Conservation (phyloP, 169 alveolate genomes). For the Eimeria praecox region DNA sequence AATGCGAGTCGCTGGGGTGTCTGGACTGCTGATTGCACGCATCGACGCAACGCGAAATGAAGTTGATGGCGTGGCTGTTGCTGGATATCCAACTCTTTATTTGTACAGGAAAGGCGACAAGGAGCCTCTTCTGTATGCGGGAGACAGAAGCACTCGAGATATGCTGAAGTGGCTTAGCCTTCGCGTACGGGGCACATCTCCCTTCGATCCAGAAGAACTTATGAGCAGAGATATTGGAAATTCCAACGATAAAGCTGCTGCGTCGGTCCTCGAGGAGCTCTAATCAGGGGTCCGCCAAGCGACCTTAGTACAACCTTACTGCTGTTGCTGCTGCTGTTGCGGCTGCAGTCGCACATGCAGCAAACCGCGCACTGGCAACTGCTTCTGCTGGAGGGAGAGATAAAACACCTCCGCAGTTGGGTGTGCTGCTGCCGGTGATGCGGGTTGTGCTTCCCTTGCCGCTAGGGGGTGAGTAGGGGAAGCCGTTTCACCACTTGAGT, state of each 20-base stretch:
- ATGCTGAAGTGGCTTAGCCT: slow-evolving; percentile 77
- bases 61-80: slow-evolving; percentile 58
- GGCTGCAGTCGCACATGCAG: not conserved
- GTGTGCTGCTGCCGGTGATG: slow-evolving; percentile 25
- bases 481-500: not conserved
- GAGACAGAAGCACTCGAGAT: slow-evolving; percentile 74
- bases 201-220: slow-evolving; percentile 31
- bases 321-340: slow-evolving; percentile 35
- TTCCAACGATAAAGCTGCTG: not conserved
- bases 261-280: slow-evolving; percentile 55
- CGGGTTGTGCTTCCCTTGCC: not conserved
- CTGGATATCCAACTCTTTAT: slow-evolving; percentile 78
- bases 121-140: slow-evolving; percentile 49
- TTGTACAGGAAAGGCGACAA: slow-evolving; percentile 59
- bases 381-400: not conserved
- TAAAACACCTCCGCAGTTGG: not conserved
- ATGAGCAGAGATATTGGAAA: slow-evolving; percentile 3
- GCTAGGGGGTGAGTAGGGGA: slow-evolving; percentile 30
- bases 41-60: slow-evolving; percentile 76
- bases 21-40: slow-evolving; percentile 73
- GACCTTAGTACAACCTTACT: not conserved
- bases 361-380: not conserved
- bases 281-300: not conserved
- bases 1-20: slow-evolving; percentile 57
- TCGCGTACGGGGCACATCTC: slow-evolving; percentile 15